These are phyloP conservation scores for Phytophthora multivora DNA, from an alignment of 352 stramenopile genomes.

Conservation along the genomic window DNA sequence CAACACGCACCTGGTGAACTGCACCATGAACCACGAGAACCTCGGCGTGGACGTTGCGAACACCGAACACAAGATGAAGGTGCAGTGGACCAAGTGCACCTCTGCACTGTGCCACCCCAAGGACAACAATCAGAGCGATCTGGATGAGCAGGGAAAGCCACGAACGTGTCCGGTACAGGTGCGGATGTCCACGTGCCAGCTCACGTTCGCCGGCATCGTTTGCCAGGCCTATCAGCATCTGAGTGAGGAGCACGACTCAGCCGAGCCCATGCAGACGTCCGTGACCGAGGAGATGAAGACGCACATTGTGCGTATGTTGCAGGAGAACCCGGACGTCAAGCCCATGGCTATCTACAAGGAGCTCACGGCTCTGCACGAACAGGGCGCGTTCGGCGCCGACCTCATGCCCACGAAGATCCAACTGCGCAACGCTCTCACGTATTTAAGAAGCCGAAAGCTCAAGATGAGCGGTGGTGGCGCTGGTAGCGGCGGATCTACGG, in stretches of 20 bases:
- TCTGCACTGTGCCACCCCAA: conserved; percentile 82
- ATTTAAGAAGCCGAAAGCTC: conserved; percentile 79
- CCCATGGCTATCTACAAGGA: conserved; percentile 83
- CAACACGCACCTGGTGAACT: conserved; percentile 84
- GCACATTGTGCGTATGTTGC: conserved; percentile 71
- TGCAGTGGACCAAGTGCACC: conserved; percentile 86
- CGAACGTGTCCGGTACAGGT: conserved; percentile 69
- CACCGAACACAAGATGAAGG: conserved; percentile 84
- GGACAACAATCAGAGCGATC: conserved; percentile 34
- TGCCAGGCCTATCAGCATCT: conserved; percentile 82
- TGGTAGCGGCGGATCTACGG: conserved; percentile 12
- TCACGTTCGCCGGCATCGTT: conserved; percentile 72
- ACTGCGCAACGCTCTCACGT: conserved; percentile 78
- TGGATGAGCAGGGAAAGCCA: conserved; percentile 38
- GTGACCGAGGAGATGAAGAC: conserved; percentile 82
- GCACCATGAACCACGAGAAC: conserved; percentile 80
- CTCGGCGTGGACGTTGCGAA: conserved; percentile 38
- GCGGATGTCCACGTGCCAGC: conserved; percentile 83
- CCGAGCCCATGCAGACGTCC: conserved; percentile 69
- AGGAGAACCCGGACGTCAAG: conserved; percentile 67
- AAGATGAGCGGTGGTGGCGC: conserved; percentile 35
- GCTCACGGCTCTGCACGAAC: conserved; percentile 56
- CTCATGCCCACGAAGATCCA: conserved; percentile 87
- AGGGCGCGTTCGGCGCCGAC: conserved; percentile 63
- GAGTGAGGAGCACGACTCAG: conserved; percentile 77